A percentile compares a stretch with the other conserved stretches of the same genome.
Conservation (phyloP, 78 protist species). For the Emiliania huxleyi region DNA sequence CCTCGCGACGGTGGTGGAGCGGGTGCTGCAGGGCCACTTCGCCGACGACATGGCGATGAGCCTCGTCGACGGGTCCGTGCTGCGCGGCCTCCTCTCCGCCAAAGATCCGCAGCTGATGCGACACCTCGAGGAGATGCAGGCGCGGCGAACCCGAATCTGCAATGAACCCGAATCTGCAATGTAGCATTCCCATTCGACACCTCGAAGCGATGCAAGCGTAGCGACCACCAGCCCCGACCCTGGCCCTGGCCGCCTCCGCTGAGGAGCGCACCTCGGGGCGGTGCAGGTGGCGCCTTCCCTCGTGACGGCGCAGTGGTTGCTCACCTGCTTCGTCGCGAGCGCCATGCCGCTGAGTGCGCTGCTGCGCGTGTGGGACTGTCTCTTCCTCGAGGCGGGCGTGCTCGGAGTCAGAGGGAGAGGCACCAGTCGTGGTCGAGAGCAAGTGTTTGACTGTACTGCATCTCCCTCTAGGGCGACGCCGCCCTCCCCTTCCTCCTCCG, state of each 20-base stretch:
- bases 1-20: constrained; percentile 57
- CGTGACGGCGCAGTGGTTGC: constrained; percentile 9
- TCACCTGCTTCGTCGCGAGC: background rate
- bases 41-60: background rate
- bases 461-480: no score
- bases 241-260: no score
- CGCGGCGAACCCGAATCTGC: background rate
- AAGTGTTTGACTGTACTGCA: no score
- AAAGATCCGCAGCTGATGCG: background rate
- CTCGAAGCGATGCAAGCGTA: no score
- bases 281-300: background rate
- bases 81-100: background rate
- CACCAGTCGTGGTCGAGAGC: no score
- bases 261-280: no score
- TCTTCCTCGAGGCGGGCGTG: background rate
- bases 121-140: background rate
- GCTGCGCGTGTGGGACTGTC: constrained; percentile 10
- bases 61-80: background rate
- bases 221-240: no score
- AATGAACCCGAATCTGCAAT: no score
- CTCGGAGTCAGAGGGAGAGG: no score
- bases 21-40: background rate
- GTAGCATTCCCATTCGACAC: no score
- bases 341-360: background rate
- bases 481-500: no score